Base-by-base conservation (phyloP, 164 flowering plant genomes). In the Nymphaea colorata region DNA sequence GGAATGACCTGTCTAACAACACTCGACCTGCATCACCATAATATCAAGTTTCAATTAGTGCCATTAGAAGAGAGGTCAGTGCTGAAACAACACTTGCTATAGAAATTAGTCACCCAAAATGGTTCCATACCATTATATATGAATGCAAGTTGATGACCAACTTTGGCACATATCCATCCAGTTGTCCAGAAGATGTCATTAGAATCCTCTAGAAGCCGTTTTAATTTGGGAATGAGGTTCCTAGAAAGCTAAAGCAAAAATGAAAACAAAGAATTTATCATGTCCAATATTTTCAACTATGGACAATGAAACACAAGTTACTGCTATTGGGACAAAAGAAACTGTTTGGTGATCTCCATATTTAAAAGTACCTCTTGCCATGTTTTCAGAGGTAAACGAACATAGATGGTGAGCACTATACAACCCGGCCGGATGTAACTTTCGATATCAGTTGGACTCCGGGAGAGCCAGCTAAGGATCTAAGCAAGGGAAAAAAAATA, bases 371-470 rank as follows among this genome's bases (percentile, higher is more conserved):
- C 96, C 87, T 86, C 87, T 44, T 90, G 86, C 96, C 91, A 90
- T 42, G 68, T 72, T 51, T 83, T 73, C 51, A 79, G 75, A 4
- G 64, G 75, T 65, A 86, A 71, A 60, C 84, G 85, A 64, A 86
- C 76, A 73, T 91, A 91, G 69, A 91, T 70, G 0, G 97, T 85
- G 67, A 91, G 73, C 45, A 87, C 73, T 59, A 91, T 75, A 76
- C 97, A 91, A 61, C 97, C 97, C 59, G 97, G 97, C 67, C 88
- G 80, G 57, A 91, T 91, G 76, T 87, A 88, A 79, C 97, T 85
- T 75, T 88, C 94, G 62, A 91, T 87, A 57, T 91, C 94, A 0
- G 90, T 82, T 16, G 97, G 97, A 81, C 87, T 91, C 76, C 82
- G 82, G 36, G 97, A 82, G 68, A 91, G 70, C 97, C 97, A 91